Percentiles rank a stretch among this genome's conserved stretches.
These are phyloP conservation scores for Funneliformis caledonium DNA, from an alignment of 371 early-diverging fungal genomes.

Conservation along the genomic window DNA sequence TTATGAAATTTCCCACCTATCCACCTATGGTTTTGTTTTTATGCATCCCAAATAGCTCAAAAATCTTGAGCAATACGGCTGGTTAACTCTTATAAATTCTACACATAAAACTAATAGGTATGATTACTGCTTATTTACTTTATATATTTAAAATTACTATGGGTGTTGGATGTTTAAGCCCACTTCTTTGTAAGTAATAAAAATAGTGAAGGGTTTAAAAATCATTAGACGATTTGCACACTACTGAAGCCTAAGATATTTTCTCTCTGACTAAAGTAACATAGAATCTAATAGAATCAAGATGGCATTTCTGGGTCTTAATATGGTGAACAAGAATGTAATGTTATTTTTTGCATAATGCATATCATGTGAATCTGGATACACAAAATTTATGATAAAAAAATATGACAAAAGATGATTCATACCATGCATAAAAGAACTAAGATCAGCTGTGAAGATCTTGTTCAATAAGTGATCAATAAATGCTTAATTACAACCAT, in stretches of 20 bases:
- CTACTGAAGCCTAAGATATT: slow-evolving; percentile 27
- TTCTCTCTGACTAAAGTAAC: background rate
- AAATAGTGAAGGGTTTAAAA: slow-evolving; percentile 12
- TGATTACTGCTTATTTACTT: background rate
- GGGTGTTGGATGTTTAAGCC: background rate
- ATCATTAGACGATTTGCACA: background rate
- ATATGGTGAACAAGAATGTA: slow-evolving; percentile 29
- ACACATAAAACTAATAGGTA: too few relatives aligned
- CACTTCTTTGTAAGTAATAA: background rate
- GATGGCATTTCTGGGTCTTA: too few relatives aligned
- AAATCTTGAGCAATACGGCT: too few relatives aligned
- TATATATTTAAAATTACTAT: background rate
- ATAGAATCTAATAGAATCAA: slow-evolving; percentile 25
- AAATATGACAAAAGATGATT: background rate
- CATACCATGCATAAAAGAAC: slow-evolving; percentile 4
- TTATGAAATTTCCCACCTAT: too few relatives aligned
- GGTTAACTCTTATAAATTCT: too few relatives aligned
- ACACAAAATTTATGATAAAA: slow-evolving; percentile 4
- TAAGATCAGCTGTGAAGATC: slow-evolving; percentile 35
- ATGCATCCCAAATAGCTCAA: too few relatives aligned
- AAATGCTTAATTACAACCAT: slow-evolving; percentile 5
- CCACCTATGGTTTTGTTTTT: too few relatives aligned
- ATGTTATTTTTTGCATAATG: slow-evolving; percentile 27
- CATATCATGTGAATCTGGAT: too few relatives aligned
- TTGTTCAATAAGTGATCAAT: slow-evolving; percentile 31